Conservation (phyloP, 768 basidiomycete genomes). For the Lactarius trivialis region DNA sequence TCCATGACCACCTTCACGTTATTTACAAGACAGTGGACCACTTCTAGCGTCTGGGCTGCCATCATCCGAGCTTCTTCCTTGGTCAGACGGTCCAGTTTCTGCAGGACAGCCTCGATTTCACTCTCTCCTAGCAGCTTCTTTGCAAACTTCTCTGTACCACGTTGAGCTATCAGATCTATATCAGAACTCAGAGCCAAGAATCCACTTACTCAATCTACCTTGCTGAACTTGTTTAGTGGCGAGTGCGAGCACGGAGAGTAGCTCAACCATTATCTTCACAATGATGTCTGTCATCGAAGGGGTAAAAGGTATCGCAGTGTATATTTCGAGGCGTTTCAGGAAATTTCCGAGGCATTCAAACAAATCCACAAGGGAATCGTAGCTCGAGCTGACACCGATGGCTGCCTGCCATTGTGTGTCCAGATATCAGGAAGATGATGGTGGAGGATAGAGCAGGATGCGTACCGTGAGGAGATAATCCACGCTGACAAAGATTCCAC, state of each 20-base stretch:
- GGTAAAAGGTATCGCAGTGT: neutral
- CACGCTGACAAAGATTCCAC: no score
- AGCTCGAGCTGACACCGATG: neutral
- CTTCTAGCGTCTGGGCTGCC: constrained; percentile 3
- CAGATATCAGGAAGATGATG: neutral
- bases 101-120: neutral
- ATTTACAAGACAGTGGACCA: constrained; percentile 8
- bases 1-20: constrained; percentile 10
- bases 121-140: neutral
- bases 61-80: constrained; percentile 1
- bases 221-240: neutral
- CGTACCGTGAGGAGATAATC: neutral
- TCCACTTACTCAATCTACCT: constrained; percentile 6
- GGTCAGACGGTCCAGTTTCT: constrained; percentile 11
- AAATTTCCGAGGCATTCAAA: neutral
- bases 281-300: neutral
- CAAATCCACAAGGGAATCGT: neutral
- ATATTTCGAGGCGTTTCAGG: neutral
- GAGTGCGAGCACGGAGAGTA: neutral
- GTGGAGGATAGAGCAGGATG: neutral
- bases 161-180: no score
- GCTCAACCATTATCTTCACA: neutral
- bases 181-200: no score
- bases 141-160: neutral
- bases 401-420: neutral